Percentiles rank a stretch among this genome's conserved stretches.
phyloP scores from a whole-genome alignment of 2,329 filamentous ascomycete genomes.

The Thelonectria blattea region DNA sequence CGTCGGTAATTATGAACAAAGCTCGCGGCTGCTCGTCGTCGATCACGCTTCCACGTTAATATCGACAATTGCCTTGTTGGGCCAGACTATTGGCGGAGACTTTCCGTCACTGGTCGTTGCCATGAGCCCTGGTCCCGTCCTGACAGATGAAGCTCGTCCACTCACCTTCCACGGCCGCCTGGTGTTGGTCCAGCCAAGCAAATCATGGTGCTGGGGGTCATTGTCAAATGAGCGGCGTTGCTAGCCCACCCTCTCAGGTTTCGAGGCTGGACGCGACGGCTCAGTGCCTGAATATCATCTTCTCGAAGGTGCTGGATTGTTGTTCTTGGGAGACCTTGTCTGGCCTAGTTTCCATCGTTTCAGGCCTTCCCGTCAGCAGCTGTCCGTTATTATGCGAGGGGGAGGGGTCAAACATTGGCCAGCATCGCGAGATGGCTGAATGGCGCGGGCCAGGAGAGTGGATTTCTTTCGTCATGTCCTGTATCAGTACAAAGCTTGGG shows the following conservation, averaged over 20 bases:
- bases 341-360: constrained; percentile 10
- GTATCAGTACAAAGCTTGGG: not conserved
- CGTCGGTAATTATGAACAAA: not conserved
- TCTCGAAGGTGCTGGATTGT: not conserved
- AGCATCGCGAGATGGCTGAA: not conserved
- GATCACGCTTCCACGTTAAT: constrained; percentile 6
- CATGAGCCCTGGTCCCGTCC: constrained; percentile 13
- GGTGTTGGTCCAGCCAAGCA: not conserved
- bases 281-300: constrained; percentile 23
- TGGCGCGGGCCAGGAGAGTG: not conserved
- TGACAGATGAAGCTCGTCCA: constrained; percentile 14
- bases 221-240: constrained; percentile 43
- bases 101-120: constrained; percentile 21
- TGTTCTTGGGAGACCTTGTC: constrained; percentile 5
- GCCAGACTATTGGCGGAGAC: constrained; percentile 17
- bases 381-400: not conserved
- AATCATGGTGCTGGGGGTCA: constrained; percentile 29
- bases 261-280: constrained; percentile 27
- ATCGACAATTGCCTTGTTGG: constrained; percentile 20
- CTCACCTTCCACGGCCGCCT: constrained; percentile 4
- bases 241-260: constrained; percentile 39
- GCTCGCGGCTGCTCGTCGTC: not conserved
- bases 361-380: constrained; percentile 3
- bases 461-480: not conserved
- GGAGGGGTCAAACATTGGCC: not conserved